Conservation (phyloP, 345 rosid species). For the Toxicodendron radicans region DNA sequence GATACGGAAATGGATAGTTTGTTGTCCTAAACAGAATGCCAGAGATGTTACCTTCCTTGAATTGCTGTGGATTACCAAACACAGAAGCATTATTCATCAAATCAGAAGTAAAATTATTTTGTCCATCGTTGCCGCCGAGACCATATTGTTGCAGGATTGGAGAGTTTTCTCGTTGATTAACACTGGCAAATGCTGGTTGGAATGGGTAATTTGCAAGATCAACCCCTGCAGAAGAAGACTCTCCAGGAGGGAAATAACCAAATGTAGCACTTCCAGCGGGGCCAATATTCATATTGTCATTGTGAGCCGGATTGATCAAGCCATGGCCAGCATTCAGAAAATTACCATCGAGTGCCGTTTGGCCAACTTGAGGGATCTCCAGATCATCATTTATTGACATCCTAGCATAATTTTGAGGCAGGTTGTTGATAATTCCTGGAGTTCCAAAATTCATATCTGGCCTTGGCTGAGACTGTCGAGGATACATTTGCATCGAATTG, state of each 20-base stretch:
- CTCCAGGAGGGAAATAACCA: slow-evolving; percentile 7
- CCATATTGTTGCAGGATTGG: not conserved
- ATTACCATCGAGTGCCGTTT: not conserved
- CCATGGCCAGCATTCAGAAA: not conserved
- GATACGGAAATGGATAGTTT: slow-evolving; percentile 2
- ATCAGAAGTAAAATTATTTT: not conserved
- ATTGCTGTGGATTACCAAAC: not conserved
- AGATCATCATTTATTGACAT: slow-evolving; percentile 12
- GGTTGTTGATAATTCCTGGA: slow-evolving; percentile 4
- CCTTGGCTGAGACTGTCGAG: slow-evolving; percentile 9
- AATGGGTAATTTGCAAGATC: not conserved
- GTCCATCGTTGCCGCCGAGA: slow-evolving; percentile 11
- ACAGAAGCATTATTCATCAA: not conserved
- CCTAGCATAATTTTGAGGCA: slow-evolving; percentile 9
- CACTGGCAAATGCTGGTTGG: slow-evolving; percentile 1
- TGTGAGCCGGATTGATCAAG: slow-evolving; percentile 8
- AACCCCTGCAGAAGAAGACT: slow-evolving; percentile 1
- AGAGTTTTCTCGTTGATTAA: slow-evolving; percentile 11
- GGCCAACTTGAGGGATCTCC: slow-evolving; percentile 14
- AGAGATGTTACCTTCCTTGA: not conserved
- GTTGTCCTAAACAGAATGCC: not conserved
- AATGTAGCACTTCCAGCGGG: not conserved
- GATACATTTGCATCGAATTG: slow-evolving; percentile 15
- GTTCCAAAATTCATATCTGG: not conserved
- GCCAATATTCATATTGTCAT: not conserved